These are phyloP conservation scores for Pyrus pyrifolia DNA, from an alignment of 306 rosid species.

Conservation along the genomic window DNA sequence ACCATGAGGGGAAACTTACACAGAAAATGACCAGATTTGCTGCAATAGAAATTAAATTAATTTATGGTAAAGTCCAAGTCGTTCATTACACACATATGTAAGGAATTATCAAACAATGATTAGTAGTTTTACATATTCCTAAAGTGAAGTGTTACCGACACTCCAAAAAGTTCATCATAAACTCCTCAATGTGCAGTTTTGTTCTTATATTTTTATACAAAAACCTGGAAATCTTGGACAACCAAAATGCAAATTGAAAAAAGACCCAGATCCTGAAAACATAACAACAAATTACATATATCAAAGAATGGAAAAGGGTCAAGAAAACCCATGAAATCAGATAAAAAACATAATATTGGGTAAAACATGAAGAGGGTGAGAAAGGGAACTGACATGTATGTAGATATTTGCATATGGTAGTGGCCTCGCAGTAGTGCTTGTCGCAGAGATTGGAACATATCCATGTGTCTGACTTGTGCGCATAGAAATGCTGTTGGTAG, in stretches of 20 bases:
- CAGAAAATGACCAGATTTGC: no score
- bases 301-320: background rate
- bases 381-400: constrained; percentile 65
- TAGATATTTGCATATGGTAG: constrained; percentile 89
- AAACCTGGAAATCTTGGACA: background rate
- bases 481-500: no score
- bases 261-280: background rate
- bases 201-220: background rate
- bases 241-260: background rate
- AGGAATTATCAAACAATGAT: no score
- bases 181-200: no score
- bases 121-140: no score
- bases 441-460: constrained; percentile 31
- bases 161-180: no score
- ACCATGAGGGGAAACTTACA: no score
- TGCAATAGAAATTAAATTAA: no score
- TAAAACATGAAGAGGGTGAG: background rate
- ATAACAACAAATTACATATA: constrained; percentile 1
- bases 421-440: constrained; percentile 58
- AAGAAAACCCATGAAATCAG: background rate
- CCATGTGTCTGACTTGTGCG: no score
- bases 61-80: no score
- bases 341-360: background rate
- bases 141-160: no score
- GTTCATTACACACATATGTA: no score